Evolutionary conservation across 352 stramenopile species (phyloP), one percentile per base, ranked within the genome.

Genomic region (Pythium aquatile): DNA sequence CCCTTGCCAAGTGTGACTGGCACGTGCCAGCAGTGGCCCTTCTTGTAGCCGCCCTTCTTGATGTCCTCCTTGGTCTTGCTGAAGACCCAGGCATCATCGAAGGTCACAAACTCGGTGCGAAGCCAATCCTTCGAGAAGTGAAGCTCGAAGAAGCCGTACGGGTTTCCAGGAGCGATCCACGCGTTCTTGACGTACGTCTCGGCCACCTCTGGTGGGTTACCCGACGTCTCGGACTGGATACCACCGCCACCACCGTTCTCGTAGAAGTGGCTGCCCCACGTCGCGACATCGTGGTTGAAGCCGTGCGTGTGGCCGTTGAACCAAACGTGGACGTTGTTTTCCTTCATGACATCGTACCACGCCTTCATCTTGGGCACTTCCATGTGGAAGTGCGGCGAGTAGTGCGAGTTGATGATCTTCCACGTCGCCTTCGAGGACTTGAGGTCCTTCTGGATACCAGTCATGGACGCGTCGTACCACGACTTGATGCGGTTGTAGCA

Each of bases 401-500:
- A 96, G 75, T 96, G 87, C 70, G 87, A 93, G 75, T 94, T 96
- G 53, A 96, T 79, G 54, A 94, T 73, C 78, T 94, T 96, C 80
- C 83, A 96, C 10, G 83, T 92, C 16, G 87, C 85, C 44, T 55
- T 94, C 0, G 87, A 96, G 3, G 68, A 67, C 59, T 73, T 72
- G 5, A 96, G 61, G 54, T 96, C 87, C 63, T 81, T 81, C 66
- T 91, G 66, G 9, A 93, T 72, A 40, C 91, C 78, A 16, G 62
- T 68, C 1, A 94, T 65, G 42, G 85, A 96, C 30, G 83, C 74
- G 54, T 91, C 79, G 73, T 83, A 91, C 87, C 87, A 96, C 54
- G 73, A 69, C 63, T 91, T 83, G 65, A 96, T 88, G 4, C 70
- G 81, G 37, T 87, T 70, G 60, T 80, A 67, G 67, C 87, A 96